These are phyloP conservation scores for Thymus quinquecostatus DNA, from an alignment of 257 asterid species.

Conservation along the genomic window DNA sequence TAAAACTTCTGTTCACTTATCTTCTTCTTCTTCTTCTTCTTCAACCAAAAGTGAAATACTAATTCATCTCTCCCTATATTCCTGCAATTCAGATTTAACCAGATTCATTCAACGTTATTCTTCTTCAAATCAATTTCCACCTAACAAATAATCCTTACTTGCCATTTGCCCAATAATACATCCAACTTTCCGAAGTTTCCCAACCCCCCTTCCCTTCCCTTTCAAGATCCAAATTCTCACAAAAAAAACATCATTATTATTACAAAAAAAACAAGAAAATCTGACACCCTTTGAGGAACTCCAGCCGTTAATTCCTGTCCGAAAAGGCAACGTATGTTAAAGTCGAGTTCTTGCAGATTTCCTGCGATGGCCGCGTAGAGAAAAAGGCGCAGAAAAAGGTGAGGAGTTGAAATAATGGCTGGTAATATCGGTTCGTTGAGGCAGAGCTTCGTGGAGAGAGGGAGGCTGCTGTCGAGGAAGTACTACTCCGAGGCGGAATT, in stretches of 20 bases:
- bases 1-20: too few relatives aligned
- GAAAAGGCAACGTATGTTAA: neutral
- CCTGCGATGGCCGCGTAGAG: neutral
- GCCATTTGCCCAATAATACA: neutral
- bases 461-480: slow-evolving; percentile 52
- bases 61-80: neutral
- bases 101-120: too few relatives aligned
- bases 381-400: too few relatives aligned
- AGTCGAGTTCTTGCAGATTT: neutral
- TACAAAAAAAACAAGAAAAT: neutral
- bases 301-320: slow-evolving; percentile 9
- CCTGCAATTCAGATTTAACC: neutral
- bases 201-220: slow-evolving; percentile 28
- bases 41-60: neutral
- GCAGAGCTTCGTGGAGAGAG: slow-evolving; percentile 63
- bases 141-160: neutral
- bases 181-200: neutral
- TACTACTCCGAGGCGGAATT: slow-evolving; percentile 53
- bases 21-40: neutral
- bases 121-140: neutral
- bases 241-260: too few relatives aligned
- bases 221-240: slow-evolving; percentile 15
- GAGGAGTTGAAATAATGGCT: slow-evolving; percentile 41
- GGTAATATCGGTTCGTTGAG: slow-evolving; percentile 57
- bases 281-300: neutral